Base-by-base conservation (phyloP, 305 asterid genomes). In the Fraxinus greggii region DNA sequence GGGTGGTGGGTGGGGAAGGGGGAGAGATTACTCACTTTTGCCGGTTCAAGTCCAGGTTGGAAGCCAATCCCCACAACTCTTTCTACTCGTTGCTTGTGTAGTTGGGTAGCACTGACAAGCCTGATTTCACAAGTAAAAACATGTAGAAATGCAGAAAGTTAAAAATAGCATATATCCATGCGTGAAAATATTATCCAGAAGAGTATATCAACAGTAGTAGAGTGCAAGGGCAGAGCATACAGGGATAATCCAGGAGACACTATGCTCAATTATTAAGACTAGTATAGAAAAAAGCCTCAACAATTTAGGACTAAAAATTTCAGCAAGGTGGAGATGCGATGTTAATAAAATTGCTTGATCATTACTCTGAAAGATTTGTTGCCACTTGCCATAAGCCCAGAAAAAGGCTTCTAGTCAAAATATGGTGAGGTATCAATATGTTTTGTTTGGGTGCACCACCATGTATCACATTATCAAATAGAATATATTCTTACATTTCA, bases 1-100 rank as follows among this genome's bases (percentile, higher is more conserved):
- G 63, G 24, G 26, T 54, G 24, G 63, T n/a, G 24, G 63, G 24
- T 54, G 69, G 29, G 29, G 38, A 15, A 12, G 76, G 24, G 24
- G 3, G 56, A 48, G 78, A 28, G 40, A 29, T 17, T 72, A 32
- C 31, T 89, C 83, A 97, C 99, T 98, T 93, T 97, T 29, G 92
- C 93, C 72, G 95, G 97, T 78, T 93, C 97, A 74, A 93, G 99
- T 81, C 99, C 98, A 79, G 99, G 99, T 83, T 92, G 99, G 89
- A 97, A 95, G 88, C 97, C 98, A 73, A 97, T 88, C 59, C 98
- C 99, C 63, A 97, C 97, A 72, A 95, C 97, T 89, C 90, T 92
- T 85, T 72, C 76, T 32, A 72, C 76, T 72, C 76, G 76, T 33
- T 92, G 97, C 77, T 92, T 91, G 88, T 95, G 99, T 74, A 98